phyloP scores from a whole-genome alignment of 169 alveolate genomes.

The Plasmodium adleri region DNA sequence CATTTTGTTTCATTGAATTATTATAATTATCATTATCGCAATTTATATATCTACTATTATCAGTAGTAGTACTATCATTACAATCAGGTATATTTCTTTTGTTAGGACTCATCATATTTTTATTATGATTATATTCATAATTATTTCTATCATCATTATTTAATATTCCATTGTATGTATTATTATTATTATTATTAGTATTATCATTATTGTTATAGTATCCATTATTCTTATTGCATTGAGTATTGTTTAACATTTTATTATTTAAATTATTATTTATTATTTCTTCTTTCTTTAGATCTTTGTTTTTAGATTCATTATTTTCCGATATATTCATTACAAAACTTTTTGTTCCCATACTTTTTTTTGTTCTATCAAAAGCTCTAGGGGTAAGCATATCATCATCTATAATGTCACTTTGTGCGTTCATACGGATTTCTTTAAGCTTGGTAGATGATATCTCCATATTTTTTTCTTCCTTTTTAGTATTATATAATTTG shows the following conservation, averaged over 20 bases:
- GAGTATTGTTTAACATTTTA: background rate
- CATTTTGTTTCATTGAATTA: conserved; percentile 3
- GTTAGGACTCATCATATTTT: background rate
- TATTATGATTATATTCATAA: no score
- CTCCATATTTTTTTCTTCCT: background rate
- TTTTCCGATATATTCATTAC: conserved; percentile 13
- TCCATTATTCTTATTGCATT: background rate
- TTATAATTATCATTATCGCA: background rate
- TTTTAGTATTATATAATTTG: conserved; percentile 4
- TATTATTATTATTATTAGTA: background rate
- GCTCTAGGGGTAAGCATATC: conserved; percentile 67
- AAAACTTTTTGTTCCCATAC: conserved; percentile 44
- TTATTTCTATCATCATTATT: background rate
- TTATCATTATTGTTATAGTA: background rate
- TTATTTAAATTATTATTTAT: background rate
- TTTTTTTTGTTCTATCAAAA: conserved; percentile 75
- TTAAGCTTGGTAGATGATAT: conserved; percentile 12
- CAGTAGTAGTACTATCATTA: background rate
- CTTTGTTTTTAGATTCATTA: conserved; percentile 6
- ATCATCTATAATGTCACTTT: conserved; percentile 58
- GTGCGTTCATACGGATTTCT: conserved; percentile 15
- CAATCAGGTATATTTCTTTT: background rate
- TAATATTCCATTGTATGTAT: background rate
- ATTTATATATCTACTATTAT: conserved; percentile 2
- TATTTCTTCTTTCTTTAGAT: background rate